phyloP scores from a whole-genome alignment of 768 basidiomycete genomes.

The Auriculariales sp. region DNA sequence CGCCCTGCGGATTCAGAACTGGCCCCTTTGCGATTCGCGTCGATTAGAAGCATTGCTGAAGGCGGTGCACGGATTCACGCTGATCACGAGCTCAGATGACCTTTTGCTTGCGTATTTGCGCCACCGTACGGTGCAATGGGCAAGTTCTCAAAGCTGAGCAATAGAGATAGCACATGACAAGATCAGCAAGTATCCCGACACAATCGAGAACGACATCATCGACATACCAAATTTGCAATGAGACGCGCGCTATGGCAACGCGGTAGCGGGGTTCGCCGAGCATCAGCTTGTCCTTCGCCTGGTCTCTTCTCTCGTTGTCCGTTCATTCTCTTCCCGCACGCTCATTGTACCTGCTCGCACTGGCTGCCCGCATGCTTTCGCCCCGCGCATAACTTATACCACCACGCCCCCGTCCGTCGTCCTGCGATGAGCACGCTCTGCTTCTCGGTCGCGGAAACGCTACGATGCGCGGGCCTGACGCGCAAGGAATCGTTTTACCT shows the following conservation, averaged over 20 bases:
- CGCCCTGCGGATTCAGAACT: no score
- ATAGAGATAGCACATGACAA: not conserved
- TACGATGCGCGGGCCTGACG: constrained; percentile 51
- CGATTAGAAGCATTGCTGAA: no score
- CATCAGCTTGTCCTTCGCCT: constrained; percentile 8
- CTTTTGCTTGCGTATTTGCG: no score
- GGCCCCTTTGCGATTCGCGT: no score
- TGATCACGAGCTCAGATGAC: no score
- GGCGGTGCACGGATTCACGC: no score
- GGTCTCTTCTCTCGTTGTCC: constrained; percentile 9
- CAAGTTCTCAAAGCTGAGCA: not conserved
- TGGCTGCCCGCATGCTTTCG: constrained; percentile 8
- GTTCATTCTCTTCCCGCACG: constrained; percentile 23
- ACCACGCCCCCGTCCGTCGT: constrained; percentile 7
- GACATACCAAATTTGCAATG: not conserved
- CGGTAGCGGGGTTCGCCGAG: not conserved
- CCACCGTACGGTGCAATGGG: not conserved
- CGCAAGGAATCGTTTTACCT: constrained; percentile 31
- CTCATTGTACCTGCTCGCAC: not conserved
- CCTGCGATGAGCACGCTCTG: constrained; percentile 33
- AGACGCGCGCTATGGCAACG: not conserved
- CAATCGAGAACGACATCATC: not conserved
- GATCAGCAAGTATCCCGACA: not conserved
- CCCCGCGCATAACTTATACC: constrained; percentile 7
- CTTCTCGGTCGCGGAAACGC: constrained; percentile 51